Conservation (phyloP, 2,329 filamentous ascomycete species). For the Metarhizium humberi region DNA sequence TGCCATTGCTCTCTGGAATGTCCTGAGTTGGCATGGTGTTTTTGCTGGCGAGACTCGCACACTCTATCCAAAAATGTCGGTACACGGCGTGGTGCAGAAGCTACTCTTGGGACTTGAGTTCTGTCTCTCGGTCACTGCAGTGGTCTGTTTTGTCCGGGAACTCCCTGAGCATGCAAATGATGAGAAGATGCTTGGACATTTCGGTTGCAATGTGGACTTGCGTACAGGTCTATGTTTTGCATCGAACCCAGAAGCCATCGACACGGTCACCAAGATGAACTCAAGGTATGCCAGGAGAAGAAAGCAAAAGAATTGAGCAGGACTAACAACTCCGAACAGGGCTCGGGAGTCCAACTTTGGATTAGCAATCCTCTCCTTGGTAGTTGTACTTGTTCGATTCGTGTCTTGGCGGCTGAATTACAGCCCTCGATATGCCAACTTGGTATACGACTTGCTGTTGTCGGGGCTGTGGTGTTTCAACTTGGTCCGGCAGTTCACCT, state of each 20-base stretch:
- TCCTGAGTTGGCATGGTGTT: not conserved
- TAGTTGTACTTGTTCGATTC: constrained; percentile 16
- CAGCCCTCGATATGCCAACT: constrained; percentile 13
- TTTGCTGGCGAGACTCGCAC: not conserved
- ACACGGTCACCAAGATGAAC: constrained; percentile 15
- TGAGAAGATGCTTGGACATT: not conserved
- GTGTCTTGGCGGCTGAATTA: constrained; percentile 14
- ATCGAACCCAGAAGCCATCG: constrained; percentile 10
- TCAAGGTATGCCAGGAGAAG: constrained; percentile 8
- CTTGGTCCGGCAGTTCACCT: constrained; percentile 7
- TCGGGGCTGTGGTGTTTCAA: constrained; percentile 17
- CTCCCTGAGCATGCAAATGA: not conserved
- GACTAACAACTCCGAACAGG: constrained; percentile 8
- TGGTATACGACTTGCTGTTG: constrained; percentile 20
- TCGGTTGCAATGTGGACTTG: not conserved
- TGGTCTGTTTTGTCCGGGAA: not conserved
- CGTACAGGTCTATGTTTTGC: not conserved
- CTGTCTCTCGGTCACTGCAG: not conserved
- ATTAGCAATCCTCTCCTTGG: constrained; percentile 19
- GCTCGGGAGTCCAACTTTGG: constrained; percentile 19
- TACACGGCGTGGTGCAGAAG: constrained; percentile 15
- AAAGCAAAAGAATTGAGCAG: not conserved
- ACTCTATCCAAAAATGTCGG: constrained; percentile 11
- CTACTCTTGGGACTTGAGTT: not conserved
- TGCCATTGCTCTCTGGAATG: not conserved